A percentile compares a stretch with the other conserved stretches of the same genome.
phyloP scores from a whole-genome alignment of 2,329 filamentous ascomycete species.

The Trichophyton verrucosum region DNA sequence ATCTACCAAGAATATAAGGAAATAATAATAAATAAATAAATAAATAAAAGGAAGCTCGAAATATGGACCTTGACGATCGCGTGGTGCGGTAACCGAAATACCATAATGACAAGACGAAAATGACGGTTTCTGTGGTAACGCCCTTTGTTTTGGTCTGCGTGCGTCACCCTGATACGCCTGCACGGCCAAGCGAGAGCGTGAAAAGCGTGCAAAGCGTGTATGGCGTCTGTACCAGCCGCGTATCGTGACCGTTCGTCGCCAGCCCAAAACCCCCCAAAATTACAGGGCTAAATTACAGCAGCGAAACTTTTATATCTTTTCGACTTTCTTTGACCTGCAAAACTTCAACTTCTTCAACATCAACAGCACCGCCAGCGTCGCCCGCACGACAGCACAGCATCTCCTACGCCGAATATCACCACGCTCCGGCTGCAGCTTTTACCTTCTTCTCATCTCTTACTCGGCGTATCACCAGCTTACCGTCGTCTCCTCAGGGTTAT shows the following conservation, averaged over 20 bases:
- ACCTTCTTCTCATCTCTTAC: neutral
- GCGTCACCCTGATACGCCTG: constrained; percentile 1
- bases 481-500: neutral
- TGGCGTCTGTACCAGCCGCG: constrained; percentile 5
- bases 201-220: constrained; percentile 7
- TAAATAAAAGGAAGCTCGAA: no score
- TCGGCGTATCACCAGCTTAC: neutral
- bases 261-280: neutral
- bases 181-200: neutral
- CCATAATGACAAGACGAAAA: neutral
- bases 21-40: neutral
- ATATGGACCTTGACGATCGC: neutral
- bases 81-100: neutral
- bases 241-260: neutral
- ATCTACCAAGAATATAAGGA: neutral
- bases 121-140: constrained; percentile 9
- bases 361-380: neutral
- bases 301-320: neutral
- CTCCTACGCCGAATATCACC: constrained; percentile 5
- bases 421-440: constrained; percentile 5
- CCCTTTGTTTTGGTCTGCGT: constrained; percentile 7
- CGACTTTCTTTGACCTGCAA: constrained; percentile 1
- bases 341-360: constrained; percentile 4
- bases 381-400: neutral
- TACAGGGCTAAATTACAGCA: neutral